A percentile compares a stretch with the other conserved stretches of the same genome.
Conservation (phyloP, 352 stramenopile species). For the Phytophthora multivora region DNA sequence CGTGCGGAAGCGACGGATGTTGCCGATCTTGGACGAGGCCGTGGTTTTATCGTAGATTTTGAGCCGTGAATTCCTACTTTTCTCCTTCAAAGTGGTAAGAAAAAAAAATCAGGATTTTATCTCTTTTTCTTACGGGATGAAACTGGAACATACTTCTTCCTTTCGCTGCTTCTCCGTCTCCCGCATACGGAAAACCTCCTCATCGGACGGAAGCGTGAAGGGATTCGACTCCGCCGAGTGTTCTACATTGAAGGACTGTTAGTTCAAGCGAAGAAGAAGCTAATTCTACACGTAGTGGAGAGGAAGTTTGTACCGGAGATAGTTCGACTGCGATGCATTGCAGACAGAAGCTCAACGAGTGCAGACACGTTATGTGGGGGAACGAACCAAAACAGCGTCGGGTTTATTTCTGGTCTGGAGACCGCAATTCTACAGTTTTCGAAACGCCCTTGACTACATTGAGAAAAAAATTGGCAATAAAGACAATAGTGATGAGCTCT, state of each 20-base stretch:
- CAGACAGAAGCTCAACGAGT: background rate
- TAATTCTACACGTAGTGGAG: background rate
- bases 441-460: constrained; percentile 13
- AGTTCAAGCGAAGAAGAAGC: too few relatives aligned
- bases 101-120: too few relatives aligned
- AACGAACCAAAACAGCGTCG: background rate
- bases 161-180: constrained; percentile 91
- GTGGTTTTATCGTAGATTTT: constrained; percentile 93
- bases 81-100: constrained; percentile 47
- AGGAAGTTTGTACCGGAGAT: constrained; percentile 28
- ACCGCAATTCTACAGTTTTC: too few relatives aligned
- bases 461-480: too few relatives aligned
- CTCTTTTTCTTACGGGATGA: background rate
- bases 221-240: constrained; percentile 77
- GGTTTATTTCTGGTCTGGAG: constrained; percentile 20
- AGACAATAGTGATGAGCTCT: constrained; percentile 36
- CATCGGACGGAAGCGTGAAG: constrained; percentile 93
- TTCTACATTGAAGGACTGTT: constrained; percentile 23
- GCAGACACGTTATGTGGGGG: too few relatives aligned
- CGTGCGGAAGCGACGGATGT: constrained; percentile 75
- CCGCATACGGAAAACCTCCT: constrained; percentile 94
- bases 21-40: constrained; percentile 76
- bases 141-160: constrained; percentile 48
- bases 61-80: constrained; percentile 58
- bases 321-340: constrained; percentile 29